Percentiles rank a stretch among this genome's conserved stretches.
phyloP scores from a whole-genome alignment of 345 rosid genomes.

The Boechera stricta region DNA sequence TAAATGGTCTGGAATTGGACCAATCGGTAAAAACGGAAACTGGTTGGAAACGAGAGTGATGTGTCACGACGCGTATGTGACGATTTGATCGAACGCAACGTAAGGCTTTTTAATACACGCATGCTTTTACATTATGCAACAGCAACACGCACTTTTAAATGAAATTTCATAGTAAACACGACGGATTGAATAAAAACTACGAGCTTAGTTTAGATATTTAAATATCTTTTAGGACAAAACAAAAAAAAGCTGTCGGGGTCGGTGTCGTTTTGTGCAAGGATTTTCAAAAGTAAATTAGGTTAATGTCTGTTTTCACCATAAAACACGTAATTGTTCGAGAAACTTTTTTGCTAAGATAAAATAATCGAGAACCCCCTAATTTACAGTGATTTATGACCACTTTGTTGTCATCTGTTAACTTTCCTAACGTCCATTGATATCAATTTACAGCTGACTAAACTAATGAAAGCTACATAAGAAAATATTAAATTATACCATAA shows the following conservation, averaged over 20 bases:
- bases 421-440: background rate
- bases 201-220: slow-evolving; percentile 6
- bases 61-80: slow-evolving; percentile 37
- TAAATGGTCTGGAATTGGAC: slow-evolving; percentile 20
- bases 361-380: background rate
- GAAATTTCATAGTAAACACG: slow-evolving; percentile 23
- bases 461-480: slow-evolving; percentile 3
- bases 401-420: slow-evolving; percentile 12
- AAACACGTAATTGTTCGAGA: slow-evolving; percentile 27
- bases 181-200: slow-evolving; percentile 25
- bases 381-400: slow-evolving; percentile 11
- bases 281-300: slow-evolving; percentile 39
- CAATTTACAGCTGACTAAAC: slow-evolving; percentile 6
- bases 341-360: background rate
- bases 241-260: slow-evolving; percentile 35
- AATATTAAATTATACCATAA: background rate
- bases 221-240: slow-evolving; percentile 26
- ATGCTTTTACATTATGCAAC: slow-evolving; percentile 15
- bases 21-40: slow-evolving; percentile 24
- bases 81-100: slow-evolving; percentile 30
- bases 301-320: slow-evolving; percentile 42
- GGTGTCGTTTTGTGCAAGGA: slow-evolving; percentile 34
- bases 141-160: background rate
- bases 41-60: slow-evolving; percentile 32
- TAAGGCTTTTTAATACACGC: slow-evolving; percentile 30